phyloP scores from a whole-genome alignment of 192 early-diverging fungal genomes.

The Entomortierella lignicola region DNA sequence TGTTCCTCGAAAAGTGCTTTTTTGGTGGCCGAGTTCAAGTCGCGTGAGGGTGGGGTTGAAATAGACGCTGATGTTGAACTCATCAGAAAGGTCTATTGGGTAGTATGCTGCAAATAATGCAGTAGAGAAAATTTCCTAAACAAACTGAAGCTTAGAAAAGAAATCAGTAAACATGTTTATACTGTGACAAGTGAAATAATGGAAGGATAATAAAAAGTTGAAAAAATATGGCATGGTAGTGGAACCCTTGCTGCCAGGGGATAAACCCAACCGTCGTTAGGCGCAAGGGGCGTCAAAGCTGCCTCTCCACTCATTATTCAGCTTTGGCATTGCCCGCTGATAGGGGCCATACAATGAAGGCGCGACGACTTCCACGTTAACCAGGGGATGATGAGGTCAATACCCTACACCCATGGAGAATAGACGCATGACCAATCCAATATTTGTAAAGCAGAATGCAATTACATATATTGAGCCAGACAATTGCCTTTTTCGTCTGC shows the following conservation, averaged over 20 bases:
- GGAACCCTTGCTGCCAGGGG: constrained; percentile 42
- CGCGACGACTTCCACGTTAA: not conserved
- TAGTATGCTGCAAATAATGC: no score
- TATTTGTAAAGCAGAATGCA: constrained; percentile 8
- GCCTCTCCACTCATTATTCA: constrained; percentile 29
- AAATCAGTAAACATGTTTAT: not conserved
- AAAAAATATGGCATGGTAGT: not conserved
- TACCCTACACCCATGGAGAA: constrained; percentile 15
- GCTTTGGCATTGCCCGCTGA: constrained; percentile 24
- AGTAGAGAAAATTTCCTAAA: no score
- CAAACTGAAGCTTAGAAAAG: no score
- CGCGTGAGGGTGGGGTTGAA: no score
- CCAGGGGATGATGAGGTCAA: not conserved
- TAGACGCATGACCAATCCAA: constrained; percentile 21
- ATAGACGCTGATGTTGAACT: not conserved
- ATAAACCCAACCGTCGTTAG: constrained; percentile 38
- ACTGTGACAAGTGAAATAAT: not conserved
- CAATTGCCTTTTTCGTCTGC: constrained; percentile 28
- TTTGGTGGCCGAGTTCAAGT: not conserved
- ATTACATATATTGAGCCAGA: constrained; percentile 5
- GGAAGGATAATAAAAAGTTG: not conserved
- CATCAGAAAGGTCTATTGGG: no score
- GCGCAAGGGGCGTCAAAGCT: constrained; percentile 36
- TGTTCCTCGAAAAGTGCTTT: constrained; percentile 16
- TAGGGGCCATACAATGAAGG: constrained; percentile 14